Base-by-base conservation (phyloP, 179 eudicot species). In the Silene coronaria region DNA sequence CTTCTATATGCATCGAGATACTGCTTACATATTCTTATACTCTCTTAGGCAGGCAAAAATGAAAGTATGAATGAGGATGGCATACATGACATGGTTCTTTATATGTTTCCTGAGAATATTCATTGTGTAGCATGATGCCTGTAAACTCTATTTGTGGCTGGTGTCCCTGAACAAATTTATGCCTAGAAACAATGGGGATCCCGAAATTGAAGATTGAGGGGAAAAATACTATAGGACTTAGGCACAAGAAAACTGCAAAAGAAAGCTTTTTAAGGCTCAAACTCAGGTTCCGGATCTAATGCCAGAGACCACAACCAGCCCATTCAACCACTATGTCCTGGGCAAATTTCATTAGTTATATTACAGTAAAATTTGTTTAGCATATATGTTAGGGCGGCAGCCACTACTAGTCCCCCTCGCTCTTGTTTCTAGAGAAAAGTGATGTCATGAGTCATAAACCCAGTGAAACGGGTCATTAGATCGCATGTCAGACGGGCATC, bases 21-120 rank as follows among this genome's bases (percentile, higher is more conserved):
- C 63, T 64, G 62, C 46, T 36, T 38, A 5, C 27, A 26, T 30
- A 19, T 22, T 6, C 42, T 30, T 58, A 11, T n/a, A 45, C 26
- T 17, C 32, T 66, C 21, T 6, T 55, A 45, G 30, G 27, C 19
- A 10, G 27, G 23, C 26, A n/a, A n/a, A 21, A 34, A 13, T 46
- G 53, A 63, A 63, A 28, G 17, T 24, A 28, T 26, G 13, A 64
- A 16, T 12, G 2, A 26, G 16, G 36, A 23, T 32, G 36, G 26
- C 59, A 16, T 28, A 3, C 32, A 4, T 27, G 61, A n/a, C 27
- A 16, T 36, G 9, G 62, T 48, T 51, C 58, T 67, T 67, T 21
- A 21, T 27, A 17, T n/a, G 24, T 24, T 34, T 24, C 58, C 58
- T 75, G 24, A 21, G 32, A 21, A 32, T 76, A 66, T 76, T 67